A percentile compares a stretch with the other conserved stretches of the same genome.
These are phyloP conservation scores for Sequoia sempervirens DNA, from an alignment of 75 land plant species.

Conservation along the genomic window DNA sequence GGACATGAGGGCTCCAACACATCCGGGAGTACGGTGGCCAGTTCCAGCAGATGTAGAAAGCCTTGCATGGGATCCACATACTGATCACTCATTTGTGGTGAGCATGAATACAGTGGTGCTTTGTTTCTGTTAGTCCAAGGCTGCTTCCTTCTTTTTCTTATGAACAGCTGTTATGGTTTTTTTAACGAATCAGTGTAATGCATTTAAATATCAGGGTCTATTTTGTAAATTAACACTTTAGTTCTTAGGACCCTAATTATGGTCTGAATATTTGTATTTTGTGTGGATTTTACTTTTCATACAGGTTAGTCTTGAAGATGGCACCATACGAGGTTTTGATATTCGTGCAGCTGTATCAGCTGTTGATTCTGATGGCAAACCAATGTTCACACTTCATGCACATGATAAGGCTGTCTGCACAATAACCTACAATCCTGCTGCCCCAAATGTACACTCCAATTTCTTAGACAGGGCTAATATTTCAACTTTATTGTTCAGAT, in stretches of 20 bases:
- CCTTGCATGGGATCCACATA: conserved; percentile 93
- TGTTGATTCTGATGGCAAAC: conserved; percentile 28
- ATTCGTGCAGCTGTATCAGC: conserved; percentile 49
- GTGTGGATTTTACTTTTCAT: neutral
- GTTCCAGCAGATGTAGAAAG: conserved; percentile 88
- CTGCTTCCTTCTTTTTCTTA: neutral
- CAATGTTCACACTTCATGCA: conserved; percentile 84
- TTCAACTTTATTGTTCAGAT: neutral
- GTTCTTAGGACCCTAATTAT: neutral
- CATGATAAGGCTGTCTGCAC: conserved; percentile 93
- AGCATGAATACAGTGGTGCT: conserved; percentile 1
- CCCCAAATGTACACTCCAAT: conserved; percentile 56
- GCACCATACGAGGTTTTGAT: conserved; percentile 76
- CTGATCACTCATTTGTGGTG: conserved; percentile 74
- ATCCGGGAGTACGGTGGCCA: conserved; percentile 60
- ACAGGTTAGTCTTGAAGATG: conserved; percentile 92
- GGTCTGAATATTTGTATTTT: neutral
- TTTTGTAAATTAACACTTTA: neutral
- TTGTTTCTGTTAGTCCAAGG: neutral
- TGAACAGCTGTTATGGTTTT: neutral
- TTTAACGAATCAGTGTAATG: neutral
- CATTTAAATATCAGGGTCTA: neutral
- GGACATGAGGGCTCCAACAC: conserved; percentile 64
- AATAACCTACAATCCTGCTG: conserved; percentile 60
- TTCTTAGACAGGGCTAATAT: neutral